A percentile compares a stretch with the other conserved stretches of the same genome.
These are phyloP conservation scores for Trypanosoma congolense DNA, from an alignment of 208 protist genomes.

Conservation along the genomic window DNA sequence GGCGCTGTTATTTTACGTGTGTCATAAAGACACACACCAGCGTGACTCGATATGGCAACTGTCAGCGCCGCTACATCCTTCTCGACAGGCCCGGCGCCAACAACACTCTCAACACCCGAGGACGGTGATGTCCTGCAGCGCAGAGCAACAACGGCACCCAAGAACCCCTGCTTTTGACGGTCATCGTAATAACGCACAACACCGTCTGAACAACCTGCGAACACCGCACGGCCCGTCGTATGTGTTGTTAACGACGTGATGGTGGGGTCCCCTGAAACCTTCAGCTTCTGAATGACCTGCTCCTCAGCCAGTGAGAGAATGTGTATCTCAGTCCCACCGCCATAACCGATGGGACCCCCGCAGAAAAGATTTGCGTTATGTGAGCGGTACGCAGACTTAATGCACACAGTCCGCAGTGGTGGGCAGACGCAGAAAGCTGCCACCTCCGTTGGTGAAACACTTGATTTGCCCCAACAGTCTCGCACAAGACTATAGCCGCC, in stretches of 20 bases:
- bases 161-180: slow-evolving; percentile 64
- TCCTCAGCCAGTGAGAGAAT: slow-evolving; percentile 72
- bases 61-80: slow-evolving; percentile 25
- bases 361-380: slow-evolving; percentile 75
- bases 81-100: slow-evolving; percentile 27
- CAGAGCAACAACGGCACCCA: slow-evolving; percentile 60
- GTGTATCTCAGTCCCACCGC: slow-evolving; percentile 69
- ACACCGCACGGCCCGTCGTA: slow-evolving; percentile 63
- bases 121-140: slow-evolving; percentile 14
- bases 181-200: slow-evolving; percentile 88
- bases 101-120: slow-evolving; percentile 10
- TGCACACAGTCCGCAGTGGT: slow-evolving; percentile 47
- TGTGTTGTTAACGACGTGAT: slow-evolving; percentile 65
- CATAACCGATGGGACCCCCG: slow-evolving; percentile 68
- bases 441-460: slow-evolving; percentile 51
- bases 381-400: slow-evolving; percentile 71
- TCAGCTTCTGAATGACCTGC: slow-evolving; percentile 72
- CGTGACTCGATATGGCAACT: slow-evolving; percentile 51
- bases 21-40: slow-evolving; percentile 64
- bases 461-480: slow-evolving; percentile 44
- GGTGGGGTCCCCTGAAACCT: slow-evolving; percentile 58
- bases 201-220: slow-evolving; percentile 76
- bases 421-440: slow-evolving; percentile 77
- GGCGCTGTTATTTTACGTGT: slow-evolving; percentile 61
- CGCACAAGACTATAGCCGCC: slow-evolving; percentile 76